Percentiles rank a stretch among this genome's conserved stretches.
Conservation (phyloP, 352 stramenopile genomes). For the Phytophthora fragariaefolia region DNA sequence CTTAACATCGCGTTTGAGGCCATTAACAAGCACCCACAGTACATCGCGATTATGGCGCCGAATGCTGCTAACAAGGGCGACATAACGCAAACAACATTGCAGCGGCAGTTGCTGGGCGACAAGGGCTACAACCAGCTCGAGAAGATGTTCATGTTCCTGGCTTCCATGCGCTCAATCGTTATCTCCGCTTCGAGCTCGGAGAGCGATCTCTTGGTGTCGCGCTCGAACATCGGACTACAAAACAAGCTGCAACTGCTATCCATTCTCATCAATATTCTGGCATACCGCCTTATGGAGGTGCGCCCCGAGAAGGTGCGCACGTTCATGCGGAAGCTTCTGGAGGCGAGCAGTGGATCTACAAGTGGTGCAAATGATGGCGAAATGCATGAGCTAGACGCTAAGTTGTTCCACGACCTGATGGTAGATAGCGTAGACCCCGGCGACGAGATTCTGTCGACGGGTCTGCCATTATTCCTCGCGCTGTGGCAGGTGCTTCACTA, state of each 20-base stretch:
- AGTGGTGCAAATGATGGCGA: conserved; percentile 31
- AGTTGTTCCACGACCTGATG: conserved; percentile 47
- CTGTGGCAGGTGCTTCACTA: conserved; percentile 87
- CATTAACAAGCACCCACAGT: conserved; percentile 79
- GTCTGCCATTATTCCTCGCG: conserved; percentile 76
- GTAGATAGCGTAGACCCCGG: conserved; percentile 55
- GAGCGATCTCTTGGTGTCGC: conserved; percentile 39
- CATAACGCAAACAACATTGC: conserved; percentile 51
- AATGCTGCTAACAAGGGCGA: conserved; percentile 27
- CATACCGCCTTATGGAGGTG: conserved; percentile 80
- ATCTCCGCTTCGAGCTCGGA: conserved; percentile 46
- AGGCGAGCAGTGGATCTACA: conserved; percentile 37
- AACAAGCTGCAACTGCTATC: conserved; percentile 87
- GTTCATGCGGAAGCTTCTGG: conserved; percentile 66
- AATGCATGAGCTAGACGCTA: conserved; percentile 48
- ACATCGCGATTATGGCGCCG: conserved; percentile 75
- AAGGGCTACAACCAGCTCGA: conserved; percentile 90
- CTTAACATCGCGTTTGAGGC: conserved; percentile 87
- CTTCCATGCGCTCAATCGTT: conserved; percentile 82
- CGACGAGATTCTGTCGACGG: conserved; percentile 73
- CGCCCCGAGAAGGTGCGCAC: conserved; percentile 48
- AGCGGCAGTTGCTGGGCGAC: conserved; percentile 77
- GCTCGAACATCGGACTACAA: conserved; percentile 78
- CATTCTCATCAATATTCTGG: conserved; percentile 85
- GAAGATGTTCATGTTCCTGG: conserved; percentile 87